Percentiles rank a stretch among this genome's conserved stretches.
phyloP scores from a whole-genome alignment of 1,284 basidiomycete genomes.

The Boletus sp. region DNA sequence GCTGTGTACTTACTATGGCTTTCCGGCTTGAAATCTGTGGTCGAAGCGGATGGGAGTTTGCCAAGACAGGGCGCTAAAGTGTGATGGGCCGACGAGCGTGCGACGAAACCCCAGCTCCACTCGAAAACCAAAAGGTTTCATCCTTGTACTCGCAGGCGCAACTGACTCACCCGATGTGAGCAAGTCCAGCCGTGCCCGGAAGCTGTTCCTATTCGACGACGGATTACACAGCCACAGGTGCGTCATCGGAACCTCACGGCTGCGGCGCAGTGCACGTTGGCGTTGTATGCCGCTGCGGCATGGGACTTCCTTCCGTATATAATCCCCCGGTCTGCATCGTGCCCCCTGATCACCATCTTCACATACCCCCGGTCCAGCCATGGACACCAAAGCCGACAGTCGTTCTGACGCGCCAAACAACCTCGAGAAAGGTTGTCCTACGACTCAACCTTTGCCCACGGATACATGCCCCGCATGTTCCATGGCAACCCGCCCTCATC shows the following conservation, averaged over 20 bases:
- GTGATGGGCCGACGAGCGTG: too few relatives aligned
- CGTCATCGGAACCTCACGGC: background rate
- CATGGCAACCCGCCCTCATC: background rate
- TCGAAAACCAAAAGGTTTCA: too few relatives aligned
- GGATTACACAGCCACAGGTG: too few relatives aligned
- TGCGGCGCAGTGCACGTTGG: slow-evolving; percentile 8
- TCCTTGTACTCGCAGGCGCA: too few relatives aligned
- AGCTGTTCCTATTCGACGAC: too few relatives aligned
- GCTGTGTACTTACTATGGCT: too few relatives aligned
- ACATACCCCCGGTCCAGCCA: too few relatives aligned
- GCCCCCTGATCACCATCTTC: background rate
- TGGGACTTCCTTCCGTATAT: slow-evolving; percentile 16
- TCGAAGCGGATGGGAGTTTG: background rate
- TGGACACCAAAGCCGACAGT: slow-evolving; percentile 23
- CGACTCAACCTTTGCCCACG: background rate
- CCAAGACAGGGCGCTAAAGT: too few relatives aligned
- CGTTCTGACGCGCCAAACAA: slow-evolving; percentile 10
- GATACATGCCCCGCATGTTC: background rate
- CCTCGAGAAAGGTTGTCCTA: slow-evolving; percentile 29
- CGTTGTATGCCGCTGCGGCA: background rate
- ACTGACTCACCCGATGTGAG: too few relatives aligned
- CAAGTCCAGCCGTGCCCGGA: too few relatives aligned
- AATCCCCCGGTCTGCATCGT: background rate
- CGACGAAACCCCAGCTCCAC: too few relatives aligned
- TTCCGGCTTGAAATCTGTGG: background rate